Base-by-base conservation (phyloP, 2,329 filamentous ascomycete species). In the Fusarium xyrophilum region DNA sequence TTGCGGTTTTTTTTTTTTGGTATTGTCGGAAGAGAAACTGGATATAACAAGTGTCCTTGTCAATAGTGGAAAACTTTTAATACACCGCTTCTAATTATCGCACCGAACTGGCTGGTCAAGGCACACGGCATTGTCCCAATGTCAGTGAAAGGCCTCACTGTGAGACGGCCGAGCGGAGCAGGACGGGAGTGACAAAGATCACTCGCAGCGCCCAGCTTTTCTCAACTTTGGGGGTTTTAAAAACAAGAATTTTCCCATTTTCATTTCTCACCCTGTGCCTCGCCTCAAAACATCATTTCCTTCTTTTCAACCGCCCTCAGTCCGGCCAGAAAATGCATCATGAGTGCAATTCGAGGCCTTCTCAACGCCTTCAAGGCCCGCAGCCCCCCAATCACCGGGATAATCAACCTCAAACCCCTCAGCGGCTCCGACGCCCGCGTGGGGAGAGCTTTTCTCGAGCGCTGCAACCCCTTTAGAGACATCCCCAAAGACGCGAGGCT, bases 321-420 rank as follows among this genome's bases (percentile, higher is more conserved):
- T 8, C 33, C 21, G 35, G 44, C 47, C 59, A 43, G n/a, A 64
- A 64, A 64, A 64, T 64, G 61, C 61, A 64, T 65, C 60, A 68
- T 68, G 65, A 68, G 61, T 39, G 48, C 61, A 43, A 59, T 68
- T 19, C 52, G 62, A 55, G 65, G 65, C 39, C 32, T 68, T 27
- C 30, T 68, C 28, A 64, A 68, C 42, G 60, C 47, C 33, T 51
- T 68, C 50, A 68, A 42, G 56, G 43, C 65, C 40, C 60, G 28
- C 33, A 46, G 5, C n/a, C 13, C 17, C 19, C 60, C 48, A 25
- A 14, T 56, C 11, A n/a, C 51, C 10, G 40, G 39, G 40, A 32
- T 67, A 32, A 47, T 58, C 48, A 33, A 32, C 27, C 44, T 64
- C 46, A 64, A 59, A 40, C 60, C 60, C 44, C 50, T 60, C n/a